These are phyloP conservation scores for Cicer cuneatum DNA, from an alignment of 306 rosid species.

Conservation along the genomic window DNA sequence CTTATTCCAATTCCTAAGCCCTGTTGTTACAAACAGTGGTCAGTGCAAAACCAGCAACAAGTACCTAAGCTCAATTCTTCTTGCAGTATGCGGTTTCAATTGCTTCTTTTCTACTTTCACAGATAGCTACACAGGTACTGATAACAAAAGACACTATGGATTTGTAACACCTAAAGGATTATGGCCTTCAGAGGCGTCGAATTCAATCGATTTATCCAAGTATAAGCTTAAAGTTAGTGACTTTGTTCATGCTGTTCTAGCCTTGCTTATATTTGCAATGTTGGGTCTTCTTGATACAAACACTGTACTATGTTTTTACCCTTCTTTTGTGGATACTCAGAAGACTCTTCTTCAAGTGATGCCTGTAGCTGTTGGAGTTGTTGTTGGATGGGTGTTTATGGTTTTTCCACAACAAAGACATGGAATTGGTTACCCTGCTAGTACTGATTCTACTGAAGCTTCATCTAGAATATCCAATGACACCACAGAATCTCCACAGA, in stretches of 20 bases:
- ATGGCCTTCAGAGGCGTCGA: slow-evolving; percentile 59
- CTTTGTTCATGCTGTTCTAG: slow-evolving; percentile 67
- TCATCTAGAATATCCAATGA: slow-evolving; percentile 3
- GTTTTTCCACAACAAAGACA: slow-evolving; percentile 71
- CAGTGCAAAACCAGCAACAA: slow-evolving; percentile 59
- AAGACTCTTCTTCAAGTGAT: slow-evolving; percentile 55
- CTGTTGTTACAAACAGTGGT: slow-evolving; percentile 71
- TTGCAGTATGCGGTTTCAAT: slow-evolving; percentile 54
- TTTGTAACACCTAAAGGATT: slow-evolving; percentile 61
- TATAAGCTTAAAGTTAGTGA: slow-evolving; percentile 64
- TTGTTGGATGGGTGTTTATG: slow-evolving; percentile 60
- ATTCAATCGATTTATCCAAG: slow-evolving; percentile 45
- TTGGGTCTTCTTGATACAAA: slow-evolving; percentile 64
- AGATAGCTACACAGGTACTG: slow-evolving; percentile 68
- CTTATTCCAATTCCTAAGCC: slow-evolving; percentile 69
- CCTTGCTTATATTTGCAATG: slow-evolving; percentile 61
- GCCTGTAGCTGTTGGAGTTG: slow-evolving; percentile 63
- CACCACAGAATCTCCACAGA: background rate
- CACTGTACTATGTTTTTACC: slow-evolving; percentile 69
- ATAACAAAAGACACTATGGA: slow-evolving; percentile 59
- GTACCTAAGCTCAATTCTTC: slow-evolving; percentile 47
- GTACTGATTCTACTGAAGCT: slow-evolving; percentile 18
- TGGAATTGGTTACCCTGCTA: slow-evolving; percentile 76
- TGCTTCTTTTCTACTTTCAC: slow-evolving; percentile 76
- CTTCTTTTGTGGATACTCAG: slow-evolving; percentile 56